Evolutionary conservation across 2,329 filamentous ascomycete genomes (phyloP).

Genomic region (Podosphaera fusca): DNA sequence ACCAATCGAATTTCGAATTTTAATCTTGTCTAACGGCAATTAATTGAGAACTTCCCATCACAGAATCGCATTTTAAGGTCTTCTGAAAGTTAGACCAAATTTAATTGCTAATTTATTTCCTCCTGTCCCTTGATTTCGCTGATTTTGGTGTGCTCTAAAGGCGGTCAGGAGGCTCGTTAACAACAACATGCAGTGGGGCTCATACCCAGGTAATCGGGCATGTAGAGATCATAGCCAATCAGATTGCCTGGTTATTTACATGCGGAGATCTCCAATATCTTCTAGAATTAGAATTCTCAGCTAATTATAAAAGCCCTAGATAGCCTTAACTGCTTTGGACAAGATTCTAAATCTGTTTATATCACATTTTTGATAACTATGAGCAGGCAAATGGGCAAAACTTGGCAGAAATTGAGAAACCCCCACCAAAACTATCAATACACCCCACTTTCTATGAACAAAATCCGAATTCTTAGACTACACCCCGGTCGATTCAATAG

Average conservation of each 20-base stretch:
- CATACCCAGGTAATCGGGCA: not conserved
- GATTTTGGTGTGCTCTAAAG: not conserved
- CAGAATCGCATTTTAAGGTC: too few relatives aligned
- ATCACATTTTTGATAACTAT: not conserved
- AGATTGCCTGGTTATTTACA: not conserved
- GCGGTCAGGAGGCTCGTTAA: not conserved
- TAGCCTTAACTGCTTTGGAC: slow-evolving; percentile 4
- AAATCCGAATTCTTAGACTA: slow-evolving; percentile 3
- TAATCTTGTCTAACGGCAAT: too few relatives aligned
- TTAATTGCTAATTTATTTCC: not conserved
- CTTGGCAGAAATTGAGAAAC: not conserved
- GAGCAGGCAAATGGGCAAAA: not conserved
- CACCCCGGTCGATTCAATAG: not conserved
- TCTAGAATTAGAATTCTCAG: not conserved
- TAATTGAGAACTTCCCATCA: too few relatives aligned
- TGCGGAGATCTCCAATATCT: not conserved
- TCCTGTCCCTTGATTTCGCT: not conserved
- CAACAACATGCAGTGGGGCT: not conserved
- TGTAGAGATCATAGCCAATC: not conserved
- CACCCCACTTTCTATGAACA: slow-evolving; percentile 1
- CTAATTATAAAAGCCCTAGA: slow-evolving; percentile 5
- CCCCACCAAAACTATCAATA: not conserved
- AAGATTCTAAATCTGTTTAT: not conserved
- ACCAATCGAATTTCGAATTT: too few relatives aligned
- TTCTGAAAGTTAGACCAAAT: too few relatives aligned